A percentile compares a stretch with the other conserved stretches of the same genome.
Evolutionary conservation across 345 rosid species (phyloP).

Genomic region (Eucalyptus marginata): DNA sequence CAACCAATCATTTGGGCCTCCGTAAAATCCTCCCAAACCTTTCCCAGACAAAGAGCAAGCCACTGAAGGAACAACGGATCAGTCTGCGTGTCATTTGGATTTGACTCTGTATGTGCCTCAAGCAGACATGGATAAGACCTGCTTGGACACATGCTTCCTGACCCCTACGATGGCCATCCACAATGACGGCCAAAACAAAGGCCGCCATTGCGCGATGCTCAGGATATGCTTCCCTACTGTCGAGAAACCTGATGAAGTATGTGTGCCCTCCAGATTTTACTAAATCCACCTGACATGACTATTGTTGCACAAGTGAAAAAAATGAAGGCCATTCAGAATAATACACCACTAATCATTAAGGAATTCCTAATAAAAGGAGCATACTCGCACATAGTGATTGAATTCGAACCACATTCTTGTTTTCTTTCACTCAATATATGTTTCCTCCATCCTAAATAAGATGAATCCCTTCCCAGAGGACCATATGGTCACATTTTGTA

Average conservation of each 20-base stretch:
- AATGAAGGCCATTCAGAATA: not conserved
- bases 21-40: conserved; percentile 92
- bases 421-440: not conserved
- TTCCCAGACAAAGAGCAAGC: conserved; percentile 97
- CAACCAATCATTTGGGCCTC: conserved; percentile 83
- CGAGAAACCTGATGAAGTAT: conserved; percentile 92
- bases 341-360: not conserved
- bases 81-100: conserved; percentile 46
- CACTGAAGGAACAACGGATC: conserved; percentile 92
- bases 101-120: conserved; percentile 69
- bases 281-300: conserved; percentile 99
- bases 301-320: not conserved
- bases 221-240: conserved; percentile 88
- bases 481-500: not conserved
- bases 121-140: conserved; percentile 71
- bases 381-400: not conserved
- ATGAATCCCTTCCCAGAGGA: not conserved
- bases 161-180: conserved; percentile 93
- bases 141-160: conserved; percentile 94
- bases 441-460: not conserved
- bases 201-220: conserved; percentile 99
- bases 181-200: conserved; percentile 96
- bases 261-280: conserved; percentile 91
- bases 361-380: not conserved
- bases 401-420: not conserved